Base-by-base conservation (phyloP, 352 stramenopile species). In the Phytophthora sp. region DNA sequence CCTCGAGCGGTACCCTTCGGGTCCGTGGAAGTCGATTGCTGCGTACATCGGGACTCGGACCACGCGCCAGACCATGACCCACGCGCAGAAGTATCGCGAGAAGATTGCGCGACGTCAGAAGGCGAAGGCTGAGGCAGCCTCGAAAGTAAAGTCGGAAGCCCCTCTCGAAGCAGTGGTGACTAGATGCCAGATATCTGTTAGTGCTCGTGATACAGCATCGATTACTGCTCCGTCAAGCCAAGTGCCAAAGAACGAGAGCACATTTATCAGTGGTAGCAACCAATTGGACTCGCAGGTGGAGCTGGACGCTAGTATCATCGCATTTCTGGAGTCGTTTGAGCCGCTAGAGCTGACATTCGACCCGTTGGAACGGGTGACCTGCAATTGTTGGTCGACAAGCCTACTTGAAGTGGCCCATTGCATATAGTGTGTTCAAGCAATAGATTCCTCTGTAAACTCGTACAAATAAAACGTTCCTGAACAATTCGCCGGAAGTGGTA, bases 21-120 rank as follows among this genome's bases (percentile, higher is more conserved):
- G 69, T 20, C 69, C 66, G 15, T 79, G 66, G 70, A 76, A 76
- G 46, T 59, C 58, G 34, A 76, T 78, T 32, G 74, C 77, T n/a
- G 74, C 74, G 50, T 69, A 75, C 38, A 80, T 87, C 18, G 72
- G 74, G n/a, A 83, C 77, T 45, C 74, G 77, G 50, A 84, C 75
- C 13, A 79, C 75, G 34, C 68, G 75, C 17, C 75, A 84, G 45
- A 84, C 75, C 38, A 79, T 81, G 69, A 82, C 74, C 18, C 74
- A 82, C 31, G 74, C 74, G 28, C 74, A 82, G 38, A 82, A 82
- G 43, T 79, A 77, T 38, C 70, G 74, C 30, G 71, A 82, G 51
- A 82, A 82, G 46, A 78, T 86, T 42, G 72, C 70, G 21, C 67
- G 76, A 9, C 75, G 76, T 20, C 54, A 66, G 56, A 72, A 72